Conservation (phyloP, 306 rosid species). For the Canavalia ensiformis region DNA sequence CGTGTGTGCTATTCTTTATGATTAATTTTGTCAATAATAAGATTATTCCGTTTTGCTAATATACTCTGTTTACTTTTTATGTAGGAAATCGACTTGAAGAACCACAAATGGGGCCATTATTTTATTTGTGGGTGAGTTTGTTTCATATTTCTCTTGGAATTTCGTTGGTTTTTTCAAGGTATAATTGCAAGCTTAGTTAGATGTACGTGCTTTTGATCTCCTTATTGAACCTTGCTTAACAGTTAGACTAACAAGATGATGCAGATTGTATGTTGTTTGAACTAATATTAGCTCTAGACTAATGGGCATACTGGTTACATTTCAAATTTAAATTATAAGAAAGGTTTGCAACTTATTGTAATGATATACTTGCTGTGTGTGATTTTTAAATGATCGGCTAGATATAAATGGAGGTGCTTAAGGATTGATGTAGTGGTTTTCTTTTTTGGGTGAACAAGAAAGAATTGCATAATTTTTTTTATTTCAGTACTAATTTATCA, state of each 20-base stretch:
- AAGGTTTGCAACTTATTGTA: neutral
- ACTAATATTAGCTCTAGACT: neutral
- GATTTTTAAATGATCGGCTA: slow-evolving; percentile 5
- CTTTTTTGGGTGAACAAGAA: slow-evolving; percentile 13
- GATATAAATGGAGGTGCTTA: neutral
- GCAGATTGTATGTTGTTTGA: neutral
- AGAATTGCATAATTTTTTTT: neutral
- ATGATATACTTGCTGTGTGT: neutral
- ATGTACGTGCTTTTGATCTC: slow-evolving; percentile 7
- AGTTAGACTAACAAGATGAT: neutral
- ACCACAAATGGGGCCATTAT: slow-evolving; percentile 98
- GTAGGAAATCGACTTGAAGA: slow-evolving; percentile 89
- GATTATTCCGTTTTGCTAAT: slow-evolving; percentile 32
- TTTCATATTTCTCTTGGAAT: slow-evolving; percentile 20
- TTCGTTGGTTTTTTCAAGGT: neutral
- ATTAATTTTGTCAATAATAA: neutral
- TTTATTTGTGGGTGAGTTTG: slow-evolving; percentile 90
- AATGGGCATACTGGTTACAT: slow-evolving; percentile 15
- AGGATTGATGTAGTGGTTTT: neutral
- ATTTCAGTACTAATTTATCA: slow-evolving; percentile 30
- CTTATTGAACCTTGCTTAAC: slow-evolving; percentile 2
- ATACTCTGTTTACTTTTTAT: slow-evolving; percentile 16
- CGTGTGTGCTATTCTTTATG: neutral
- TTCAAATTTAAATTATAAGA: neutral
- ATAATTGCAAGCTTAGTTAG: neutral